A percentile compares a stretch with the other conserved stretches of the same genome.
Evolutionary conservation across 192 early-diverging fungal species (phyloP).

Genomic region (Coemansia sp.): DNA sequence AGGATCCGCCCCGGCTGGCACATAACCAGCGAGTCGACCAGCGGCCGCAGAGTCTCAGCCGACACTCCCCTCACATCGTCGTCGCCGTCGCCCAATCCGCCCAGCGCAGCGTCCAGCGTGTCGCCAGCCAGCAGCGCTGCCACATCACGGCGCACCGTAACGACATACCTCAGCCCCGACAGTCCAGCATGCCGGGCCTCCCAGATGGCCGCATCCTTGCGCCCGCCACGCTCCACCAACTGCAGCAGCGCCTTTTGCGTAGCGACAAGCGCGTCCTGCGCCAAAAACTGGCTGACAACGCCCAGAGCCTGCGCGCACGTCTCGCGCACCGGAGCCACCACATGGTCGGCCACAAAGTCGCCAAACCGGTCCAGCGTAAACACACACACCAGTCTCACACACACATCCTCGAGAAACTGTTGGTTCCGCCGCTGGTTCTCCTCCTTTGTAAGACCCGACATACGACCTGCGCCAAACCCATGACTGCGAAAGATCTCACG

Average conservation of each 20-base stretch:
- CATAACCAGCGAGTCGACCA: conserved; percentile 76
- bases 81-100: conserved; percentile 84
- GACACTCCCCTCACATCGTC: conserved; percentile 96
- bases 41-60: conserved; percentile 86
- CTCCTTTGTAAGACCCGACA: conserved; percentile 52
- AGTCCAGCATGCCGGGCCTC: conserved; percentile 91
- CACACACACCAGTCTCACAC: conserved; percentile 89
- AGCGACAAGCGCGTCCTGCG: conserved; percentile 57
- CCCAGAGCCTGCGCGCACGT: conserved; percentile 86
- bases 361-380: conserved; percentile 95
- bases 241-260: conserved; percentile 64
- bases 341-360: conserved; percentile 95
- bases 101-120: conserved; percentile 79
- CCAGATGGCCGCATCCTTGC: conserved; percentile 64
- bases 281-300: conserved; percentile 69
- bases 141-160: conserved; percentile 88
- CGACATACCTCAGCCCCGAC: conserved; percentile 91
- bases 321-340: conserved; percentile 94
- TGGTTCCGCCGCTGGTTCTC: conserved; percentile 74
- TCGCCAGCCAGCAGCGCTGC: conserved; percentile 73
- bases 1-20: conserved; percentile 70
- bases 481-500: conserved; percentile 87
- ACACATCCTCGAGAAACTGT: conserved; percentile 84
- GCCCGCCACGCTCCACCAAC: conserved; percentile 51
- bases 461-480: conserved; percentile 79